Base-by-base conservation (phyloP, 805 yeast species). In the Candida fluviatilis region DNA sequence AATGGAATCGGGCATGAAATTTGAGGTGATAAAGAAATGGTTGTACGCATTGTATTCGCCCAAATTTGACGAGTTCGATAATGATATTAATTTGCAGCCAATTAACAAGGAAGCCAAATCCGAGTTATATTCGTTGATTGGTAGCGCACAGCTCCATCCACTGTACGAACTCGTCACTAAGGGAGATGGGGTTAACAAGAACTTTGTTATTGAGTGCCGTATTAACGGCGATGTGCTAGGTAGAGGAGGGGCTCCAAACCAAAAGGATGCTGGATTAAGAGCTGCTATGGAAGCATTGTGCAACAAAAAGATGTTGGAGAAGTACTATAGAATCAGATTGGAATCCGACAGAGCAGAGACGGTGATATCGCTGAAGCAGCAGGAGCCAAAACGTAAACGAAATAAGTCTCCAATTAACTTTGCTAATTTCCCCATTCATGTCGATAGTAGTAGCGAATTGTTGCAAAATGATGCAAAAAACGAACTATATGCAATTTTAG, bases 261-360 rank as follows among this genome's bases (percentile, higher is more conserved):
- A 71, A 3, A 85, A 84, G 55, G 82, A 78, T 19, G 98, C 97
- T 0, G 93, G 96, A 0, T 58, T 77, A 16, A 67, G 82, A 39
- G 96, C 97, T 0, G 99, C 99, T 0, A 82, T 82, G 80, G 66
- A 69, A 36, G 96, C 91, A 0, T 63, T 91, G 33, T 60, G 64
- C 8, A 78, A 86, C 45, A 74, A 73, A 31, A 65, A 64, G 0
- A 40, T 77, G 21, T 66, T 88, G 34, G 90, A 83, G 43, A 81
- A 81, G 50, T 86, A 75, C 54, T 76, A 78, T 11, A 67, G 69
- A 29, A 42, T 71, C 15, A 66, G 95, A 43, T 39, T 51, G n/a
- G 46, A 46, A 14, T 45, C 55, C 31, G 58, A 57, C 37, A 39
- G 56, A 24, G 44, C 37, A 25, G 47, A 46, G 23, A 35, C 45